Percentiles rank a stretch among this genome's conserved stretches.
Evolutionary conservation across 495 filamentous ascomycete genomes (phyloP).

Genomic region (Penicillium lagena): DNA sequence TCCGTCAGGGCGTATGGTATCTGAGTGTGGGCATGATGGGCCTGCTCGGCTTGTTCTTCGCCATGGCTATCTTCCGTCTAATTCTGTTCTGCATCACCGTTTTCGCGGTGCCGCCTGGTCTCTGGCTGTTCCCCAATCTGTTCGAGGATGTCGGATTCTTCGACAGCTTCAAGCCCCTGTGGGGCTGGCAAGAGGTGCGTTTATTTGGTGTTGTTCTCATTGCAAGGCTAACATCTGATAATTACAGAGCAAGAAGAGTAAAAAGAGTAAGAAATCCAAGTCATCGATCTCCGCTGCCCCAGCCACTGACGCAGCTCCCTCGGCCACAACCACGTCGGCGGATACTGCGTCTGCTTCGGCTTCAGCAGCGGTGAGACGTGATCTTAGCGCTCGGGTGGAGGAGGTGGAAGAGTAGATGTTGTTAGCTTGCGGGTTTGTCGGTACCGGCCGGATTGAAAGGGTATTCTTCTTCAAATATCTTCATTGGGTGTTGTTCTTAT

Average conservation of each 20-base stretch:
- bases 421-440: too few relatives aligned
- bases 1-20: constrained; percentile 96
- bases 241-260: constrained; percentile 39
- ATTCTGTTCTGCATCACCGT: constrained; percentile 94
- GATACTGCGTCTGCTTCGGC: constrained; percentile 43
- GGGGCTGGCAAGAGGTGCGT: constrained; percentile 96
- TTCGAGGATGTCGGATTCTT: constrained; percentile 99
- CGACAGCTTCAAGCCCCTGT: constrained; percentile 92
- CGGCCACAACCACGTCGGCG: constrained; percentile 53
- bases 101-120: constrained; percentile 73
- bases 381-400: constrained; percentile 57
- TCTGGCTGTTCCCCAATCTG: constrained; percentile 97
- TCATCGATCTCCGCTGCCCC: constrained; percentile 16
- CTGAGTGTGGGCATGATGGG: constrained; percentile 91
- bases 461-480: too few relatives aligned
- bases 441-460: too few relatives aligned
- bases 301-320: constrained; percentile 40
- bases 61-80: constrained; percentile 92
- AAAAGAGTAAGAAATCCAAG: constrained; percentile 62
- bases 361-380: constrained; percentile 33
- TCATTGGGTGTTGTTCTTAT: too few relatives aligned
- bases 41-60: constrained; percentile 90
- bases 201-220: neutral
- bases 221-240: constrained; percentile 8
- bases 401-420: constrained; percentile 56